Percentiles rank a stretch among this genome's conserved stretches.
phyloP scores from a whole-genome alignment of 805 yeast species.

The Metschnikowia orientalis region DNA sequence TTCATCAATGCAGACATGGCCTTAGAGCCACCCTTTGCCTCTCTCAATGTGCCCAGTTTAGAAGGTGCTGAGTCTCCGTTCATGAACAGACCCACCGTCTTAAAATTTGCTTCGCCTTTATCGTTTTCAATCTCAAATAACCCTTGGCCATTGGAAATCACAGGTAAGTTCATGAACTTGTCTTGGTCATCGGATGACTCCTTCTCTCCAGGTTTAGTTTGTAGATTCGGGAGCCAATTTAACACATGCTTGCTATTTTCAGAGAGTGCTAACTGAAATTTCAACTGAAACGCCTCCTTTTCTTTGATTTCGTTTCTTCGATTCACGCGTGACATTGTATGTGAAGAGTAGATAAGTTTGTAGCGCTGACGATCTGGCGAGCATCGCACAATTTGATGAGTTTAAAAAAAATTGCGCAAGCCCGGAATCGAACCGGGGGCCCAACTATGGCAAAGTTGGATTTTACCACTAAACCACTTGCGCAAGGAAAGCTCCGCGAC shows the following conservation, averaged over 20 bases:
- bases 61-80: conserved; percentile 8
- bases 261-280: conserved; percentile 41
- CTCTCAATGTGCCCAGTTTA: conserved; percentile 6
- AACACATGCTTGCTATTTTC: conserved; percentile 31
- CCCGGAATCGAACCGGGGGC: conserved; percentile 24
- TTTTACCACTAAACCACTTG: conserved; percentile 22
- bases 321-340: conserved; percentile 19
- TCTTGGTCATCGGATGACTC: conserved; percentile 7
- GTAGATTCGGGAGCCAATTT: conserved; percentile 33
- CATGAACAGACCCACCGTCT: conserved; percentile 29
- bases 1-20: conserved; percentile 39
- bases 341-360: background rate
- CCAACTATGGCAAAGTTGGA: conserved; percentile 22
- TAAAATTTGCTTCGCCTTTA: background rate
- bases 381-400: conserved; percentile 1
- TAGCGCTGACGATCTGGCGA: background rate
- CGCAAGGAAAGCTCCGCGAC: conserved; percentile 19
- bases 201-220: conserved; percentile 2
- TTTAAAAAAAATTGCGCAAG: conserved; percentile 15
- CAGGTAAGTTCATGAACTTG: conserved; percentile 31
- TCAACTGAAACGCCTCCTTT: conserved; percentile 45
- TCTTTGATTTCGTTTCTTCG: conserved; percentile 41
- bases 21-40: conserved; percentile 20
- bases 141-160: conserved; percentile 31
- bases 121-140: conserved; percentile 19